Evolutionary conservation across 768 basidiomycete genomes (phyloP), one percentile per base, ranked within the genome.

Genomic region (Lactifluus hygrophoroides): DNA sequence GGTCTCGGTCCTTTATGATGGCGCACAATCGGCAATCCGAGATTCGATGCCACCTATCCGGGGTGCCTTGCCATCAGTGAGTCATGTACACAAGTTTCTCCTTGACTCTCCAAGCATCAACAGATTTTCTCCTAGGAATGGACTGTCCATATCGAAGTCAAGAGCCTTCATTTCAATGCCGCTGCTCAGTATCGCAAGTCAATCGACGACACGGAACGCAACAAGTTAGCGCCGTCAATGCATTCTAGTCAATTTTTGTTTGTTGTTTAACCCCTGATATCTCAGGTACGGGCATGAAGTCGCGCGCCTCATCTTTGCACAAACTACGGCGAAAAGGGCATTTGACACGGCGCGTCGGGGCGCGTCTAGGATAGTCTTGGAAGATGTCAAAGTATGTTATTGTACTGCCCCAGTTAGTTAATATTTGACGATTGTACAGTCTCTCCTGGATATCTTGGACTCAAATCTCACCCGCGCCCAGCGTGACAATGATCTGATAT

Each of bases 401-500:
- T 13, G 21, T 14, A 35, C 25, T 50, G 25, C 25, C 50, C 32
- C 32, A 5, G 32, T 5, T 10, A 32, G 21, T 25, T 21, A 17
- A 25, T 51, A 35, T 46, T 19, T 35, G 37, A 51, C 52, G 17
- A n/a, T 34, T 13, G 4, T 7, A 3, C 44, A 97, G 94, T 90
- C 88, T 1, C 74, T 97, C 16, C 72, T 88, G 25, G 84, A 86
- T 46, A 83, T 75, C 8, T 74, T 96, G 25, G 80, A 86, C 63
- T 82, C 80, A 51, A 80, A 83, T 55, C 70, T 88, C 34, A 71
- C 75, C 4, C 80, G 90, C 14, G 90, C 94, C 0, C 82, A 86
- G 62, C 82, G 91, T 32, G 95, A 98, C 70, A 99, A 99, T 69
- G 89, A 95, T 70, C 75, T 96, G 7, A 96, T 99, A 38, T 99